Evolutionary conservation across 495 filamentous ascomycete genomes (phyloP).

Genomic region (Parachaetomium inaequale): DNA sequence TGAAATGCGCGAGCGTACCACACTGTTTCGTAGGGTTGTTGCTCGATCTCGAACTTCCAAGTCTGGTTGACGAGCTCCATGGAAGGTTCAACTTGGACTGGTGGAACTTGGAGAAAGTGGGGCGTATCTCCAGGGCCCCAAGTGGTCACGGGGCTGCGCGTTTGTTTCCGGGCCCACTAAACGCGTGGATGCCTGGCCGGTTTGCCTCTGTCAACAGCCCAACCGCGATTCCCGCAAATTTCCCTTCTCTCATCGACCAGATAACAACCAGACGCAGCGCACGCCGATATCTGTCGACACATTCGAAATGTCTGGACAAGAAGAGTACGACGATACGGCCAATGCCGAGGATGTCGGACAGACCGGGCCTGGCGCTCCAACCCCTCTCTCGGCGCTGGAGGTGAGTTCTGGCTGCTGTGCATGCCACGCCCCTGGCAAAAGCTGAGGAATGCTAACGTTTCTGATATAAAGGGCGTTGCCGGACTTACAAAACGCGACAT

Average conservation of each 20-base stretch:
- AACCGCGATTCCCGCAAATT: not conserved
- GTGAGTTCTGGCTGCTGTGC: constrained; percentile 44
- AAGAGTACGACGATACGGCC: constrained; percentile 43
- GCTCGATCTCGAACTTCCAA: too few relatives aligned
- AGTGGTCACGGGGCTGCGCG: constrained; percentile 31
- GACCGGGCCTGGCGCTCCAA: constrained; percentile 87
- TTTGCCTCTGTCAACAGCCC: constrained; percentile 25
- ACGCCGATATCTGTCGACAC: not conserved
- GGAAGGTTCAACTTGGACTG: not conserved
- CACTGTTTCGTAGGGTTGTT: too few relatives aligned
- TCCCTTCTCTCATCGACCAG: not conserved
- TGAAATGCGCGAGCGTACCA: not conserved
- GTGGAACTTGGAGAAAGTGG: not conserved
- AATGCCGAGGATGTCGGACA: constrained; percentile 45
- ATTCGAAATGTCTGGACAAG: constrained; percentile 29
- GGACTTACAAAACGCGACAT: constrained; percentile 93
- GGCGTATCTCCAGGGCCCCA: not conserved
- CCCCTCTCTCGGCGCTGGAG: constrained; percentile 84
- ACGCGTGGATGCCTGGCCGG: constrained; percentile 25
- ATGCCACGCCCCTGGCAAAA: not conserved
- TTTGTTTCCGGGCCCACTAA: constrained; percentile 4
- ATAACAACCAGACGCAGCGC: constrained; percentile 1
- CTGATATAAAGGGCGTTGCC: constrained; percentile 58
- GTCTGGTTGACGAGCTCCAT: not conserved
- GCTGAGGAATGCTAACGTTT: not conserved